Percentiles rank a stretch among this genome's conserved stretches.
phyloP scores from a whole-genome alignment of 176 grass and related monocot species.

The Avena atlantica region DNA sequence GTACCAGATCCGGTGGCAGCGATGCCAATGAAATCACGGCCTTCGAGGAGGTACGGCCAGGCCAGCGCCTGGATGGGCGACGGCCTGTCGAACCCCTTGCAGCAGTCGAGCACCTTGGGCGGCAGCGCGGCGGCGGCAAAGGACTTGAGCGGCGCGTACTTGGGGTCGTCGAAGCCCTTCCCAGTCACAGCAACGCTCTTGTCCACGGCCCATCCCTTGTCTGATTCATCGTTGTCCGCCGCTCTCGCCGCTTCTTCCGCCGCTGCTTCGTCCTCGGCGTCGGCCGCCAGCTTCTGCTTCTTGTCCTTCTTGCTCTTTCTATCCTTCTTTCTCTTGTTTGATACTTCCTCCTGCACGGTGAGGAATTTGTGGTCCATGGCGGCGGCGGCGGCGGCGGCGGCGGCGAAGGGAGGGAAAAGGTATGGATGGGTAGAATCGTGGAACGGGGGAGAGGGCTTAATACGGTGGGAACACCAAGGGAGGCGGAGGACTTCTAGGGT shows the following conservation, averaged over 20 bases:
- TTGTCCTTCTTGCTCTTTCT: conserved; percentile 63
- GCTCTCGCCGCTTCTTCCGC: conserved; percentile 26
- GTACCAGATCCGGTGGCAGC: conserved; percentile 96
- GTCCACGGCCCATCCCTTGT: conserved; percentile 11
- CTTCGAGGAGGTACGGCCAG: conserved; percentile 88
- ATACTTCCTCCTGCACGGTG: conserved; percentile 38
- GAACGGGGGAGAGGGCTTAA: neutral
- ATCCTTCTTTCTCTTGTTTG: conserved; percentile 39
- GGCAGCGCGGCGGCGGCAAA: conserved; percentile 76
- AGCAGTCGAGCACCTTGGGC: conserved; percentile 73
- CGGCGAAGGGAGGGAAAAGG: neutral
- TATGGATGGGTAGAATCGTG: neutral
- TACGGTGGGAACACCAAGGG: too few relatives aligned
- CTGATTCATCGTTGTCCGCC: neutral
- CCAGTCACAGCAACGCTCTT: conserved; percentile 66
- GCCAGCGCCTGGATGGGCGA: conserved; percentile 91
- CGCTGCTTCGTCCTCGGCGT: conserved; percentile 27
- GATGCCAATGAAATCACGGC: conserved; percentile 88
- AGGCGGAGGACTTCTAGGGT: too few relatives aligned
- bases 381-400: neutral
- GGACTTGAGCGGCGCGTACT: conserved; percentile 71
- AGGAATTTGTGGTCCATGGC: conserved; percentile 43
- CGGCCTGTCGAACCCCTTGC: conserved; percentile 71
- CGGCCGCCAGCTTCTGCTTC: conserved; percentile 56
- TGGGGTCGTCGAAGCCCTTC: conserved; percentile 57